Conservation (phyloP, 2,329 filamentous ascomycete genomes). For the Bimuria novae-zelandiae region DNA sequence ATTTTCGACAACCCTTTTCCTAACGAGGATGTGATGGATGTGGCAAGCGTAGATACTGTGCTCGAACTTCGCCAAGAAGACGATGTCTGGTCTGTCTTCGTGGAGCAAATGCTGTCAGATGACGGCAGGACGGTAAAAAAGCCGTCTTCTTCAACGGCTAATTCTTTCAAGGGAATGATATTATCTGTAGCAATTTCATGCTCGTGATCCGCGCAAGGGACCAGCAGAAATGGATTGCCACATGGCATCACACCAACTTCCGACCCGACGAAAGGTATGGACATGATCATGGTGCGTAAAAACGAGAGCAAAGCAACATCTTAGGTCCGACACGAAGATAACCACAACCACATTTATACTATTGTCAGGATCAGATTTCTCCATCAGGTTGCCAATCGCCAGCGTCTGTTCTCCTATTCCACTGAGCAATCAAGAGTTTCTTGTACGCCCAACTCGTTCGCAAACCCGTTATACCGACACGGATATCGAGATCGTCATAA, state of each 20-base stretch:
- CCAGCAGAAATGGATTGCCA: neutral
- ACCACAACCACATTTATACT: neutral
- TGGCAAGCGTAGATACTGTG: neutral
- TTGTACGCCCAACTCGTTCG: neutral
- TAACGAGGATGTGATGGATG: neutral
- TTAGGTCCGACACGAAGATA: too few relatives aligned
- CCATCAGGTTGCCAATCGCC: neutral
- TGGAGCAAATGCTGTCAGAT: conserved; percentile 1
- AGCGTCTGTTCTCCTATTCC: neutral
- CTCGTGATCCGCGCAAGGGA: neutral
- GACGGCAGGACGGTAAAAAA: neutral
- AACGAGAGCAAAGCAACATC: too few relatives aligned
- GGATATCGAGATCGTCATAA: neutral
- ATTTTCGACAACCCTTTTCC: neutral
- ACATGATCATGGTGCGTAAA: neutral
- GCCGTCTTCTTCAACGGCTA: neutral
- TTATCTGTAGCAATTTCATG: neutral
- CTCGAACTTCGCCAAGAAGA: conserved; percentile 2
- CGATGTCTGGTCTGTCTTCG: neutral
- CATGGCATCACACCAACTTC: neutral
- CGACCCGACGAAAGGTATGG: neutral
- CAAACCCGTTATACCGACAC: neutral
- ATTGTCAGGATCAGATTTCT: neutral
- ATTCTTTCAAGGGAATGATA: neutral
- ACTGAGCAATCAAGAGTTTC: neutral